phyloP scores from a whole-genome alignment of 2,329 filamentous ascomycete species.

The Penicillium fuscoglaucum region DNA sequence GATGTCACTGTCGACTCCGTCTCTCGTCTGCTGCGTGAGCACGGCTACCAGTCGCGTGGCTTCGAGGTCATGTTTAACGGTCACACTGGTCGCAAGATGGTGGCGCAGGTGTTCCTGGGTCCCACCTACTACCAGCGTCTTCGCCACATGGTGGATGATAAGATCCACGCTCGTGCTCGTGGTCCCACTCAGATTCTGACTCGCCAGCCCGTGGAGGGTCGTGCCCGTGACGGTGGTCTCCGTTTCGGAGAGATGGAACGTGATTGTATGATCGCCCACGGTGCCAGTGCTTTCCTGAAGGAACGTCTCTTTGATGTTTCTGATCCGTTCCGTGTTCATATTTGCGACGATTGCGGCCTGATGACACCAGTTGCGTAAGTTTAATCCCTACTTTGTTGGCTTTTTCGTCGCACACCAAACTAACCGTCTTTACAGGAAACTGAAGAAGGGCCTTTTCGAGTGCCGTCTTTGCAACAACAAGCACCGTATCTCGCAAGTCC shows the following conservation, averaged over 20 bases:
- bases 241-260: constrained; percentile 99
- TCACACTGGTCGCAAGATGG: constrained; percentile 90
- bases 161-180: constrained; percentile 97
- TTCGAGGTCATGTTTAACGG: constrained; percentile 99
- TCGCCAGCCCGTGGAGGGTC: constrained; percentile 94
- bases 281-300: constrained; percentile 94
- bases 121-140: constrained; percentile 99
- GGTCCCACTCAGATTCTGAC: constrained; percentile 97
- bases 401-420: constrained; percentile 9
- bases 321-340: constrained; percentile 95
- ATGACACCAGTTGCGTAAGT: constrained; percentile 99
- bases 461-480: constrained; percentile 99
- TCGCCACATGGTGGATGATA: constrained; percentile 99
- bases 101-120: constrained; percentile 92
- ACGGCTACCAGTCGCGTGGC: constrained; percentile 94
- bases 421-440: constrained; percentile 60
- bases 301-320: constrained; percentile 96
- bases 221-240: constrained; percentile 94
- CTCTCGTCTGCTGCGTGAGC: constrained; percentile 78
- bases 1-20: constrained; percentile 95
- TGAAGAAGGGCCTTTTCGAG: constrained; percentile 94
- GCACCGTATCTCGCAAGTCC: constrained; percentile 95
- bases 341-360: constrained; percentile 96
- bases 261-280: constrained; percentile 99
- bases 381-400: background rate